Conservation (phyloP, 257 asterid species). For the Echites panduratus region DNA sequence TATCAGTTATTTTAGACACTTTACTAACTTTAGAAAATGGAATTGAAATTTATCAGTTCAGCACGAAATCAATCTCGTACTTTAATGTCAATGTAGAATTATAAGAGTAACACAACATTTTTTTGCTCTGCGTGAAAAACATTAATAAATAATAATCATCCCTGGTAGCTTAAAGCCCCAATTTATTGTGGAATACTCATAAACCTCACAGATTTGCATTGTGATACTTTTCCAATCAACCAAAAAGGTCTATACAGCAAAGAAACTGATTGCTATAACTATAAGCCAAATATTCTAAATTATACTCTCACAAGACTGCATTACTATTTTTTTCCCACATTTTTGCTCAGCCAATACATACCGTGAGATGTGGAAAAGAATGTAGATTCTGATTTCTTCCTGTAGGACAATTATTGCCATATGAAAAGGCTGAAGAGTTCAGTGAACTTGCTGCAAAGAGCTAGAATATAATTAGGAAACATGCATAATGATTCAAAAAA, state of each 20-base stretch:
- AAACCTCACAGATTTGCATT: neutral
- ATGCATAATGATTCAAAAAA: neutral
- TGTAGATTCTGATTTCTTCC: constrained; percentile 25
- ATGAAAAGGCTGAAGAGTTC: constrained; percentile 27
- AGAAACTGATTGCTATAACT: neutral
- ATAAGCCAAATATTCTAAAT: neutral
- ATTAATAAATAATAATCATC: too few relatives aligned
- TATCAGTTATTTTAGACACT: neutral
- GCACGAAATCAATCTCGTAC: neutral
- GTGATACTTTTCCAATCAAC: neutral
- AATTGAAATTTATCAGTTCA: neutral
- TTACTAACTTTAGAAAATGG: neutral
- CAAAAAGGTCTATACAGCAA: neutral
- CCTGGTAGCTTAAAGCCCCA: neutral
- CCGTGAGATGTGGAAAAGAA: constrained; percentile 28
- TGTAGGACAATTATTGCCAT: constrained; percentile 22
- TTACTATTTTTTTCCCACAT: neutral
- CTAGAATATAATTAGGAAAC: neutral
- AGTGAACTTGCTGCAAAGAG: constrained; percentile 24
- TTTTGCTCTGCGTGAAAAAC: neutral
- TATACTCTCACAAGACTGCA: neutral
- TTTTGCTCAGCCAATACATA: constrained; percentile 13
- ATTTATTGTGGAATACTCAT: neutral
- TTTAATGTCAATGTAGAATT: neutral
- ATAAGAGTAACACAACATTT: neutral